Conservation (phyloP, 164 flowering plant species). For the Berberis thunbergii region DNA sequence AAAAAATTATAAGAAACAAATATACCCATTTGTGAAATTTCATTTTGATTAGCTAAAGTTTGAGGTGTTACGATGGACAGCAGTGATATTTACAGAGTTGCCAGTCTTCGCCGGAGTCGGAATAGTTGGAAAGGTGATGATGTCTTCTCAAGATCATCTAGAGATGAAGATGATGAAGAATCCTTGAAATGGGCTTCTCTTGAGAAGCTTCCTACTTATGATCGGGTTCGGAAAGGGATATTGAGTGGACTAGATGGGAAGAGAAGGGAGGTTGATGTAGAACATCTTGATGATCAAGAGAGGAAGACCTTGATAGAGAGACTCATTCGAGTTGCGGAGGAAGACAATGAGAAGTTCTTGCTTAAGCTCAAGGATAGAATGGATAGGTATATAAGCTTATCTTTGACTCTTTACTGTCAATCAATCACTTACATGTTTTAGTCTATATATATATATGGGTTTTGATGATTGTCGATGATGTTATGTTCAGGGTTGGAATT, state of each 20-base stretch:
- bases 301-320: constrained; percentile 41
- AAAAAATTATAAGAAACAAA: too few species aligned
- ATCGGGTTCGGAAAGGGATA: constrained; percentile 33
- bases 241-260: constrained; percentile 19
- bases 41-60: too few species aligned
- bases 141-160: constrained; percentile 27
- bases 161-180: constrained; percentile 40
- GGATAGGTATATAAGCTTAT: constrained; percentile 13
- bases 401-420: neutral
- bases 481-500: constrained; percentile 45
- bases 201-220: constrained; percentile 41
- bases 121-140: constrained; percentile 23
- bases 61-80: constrained; percentile 10
- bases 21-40: too few species aligned
- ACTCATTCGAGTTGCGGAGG: constrained; percentile 45
- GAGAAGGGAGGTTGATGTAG: constrained; percentile 23
- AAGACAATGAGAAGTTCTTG: constrained; percentile 62
- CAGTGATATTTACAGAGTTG: constrained; percentile 13
- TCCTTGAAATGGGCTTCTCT: constrained; percentile 49
- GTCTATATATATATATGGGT: neutral
- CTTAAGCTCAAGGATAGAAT: constrained; percentile 47
- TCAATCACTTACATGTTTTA: neutral
- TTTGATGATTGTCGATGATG: neutral
- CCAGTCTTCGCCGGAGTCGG: constrained; percentile 15
- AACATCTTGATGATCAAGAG: constrained; percentile 28